Conservation (phyloP, 768 basidiomycete species). For the Lactifluus volemus region DNA sequence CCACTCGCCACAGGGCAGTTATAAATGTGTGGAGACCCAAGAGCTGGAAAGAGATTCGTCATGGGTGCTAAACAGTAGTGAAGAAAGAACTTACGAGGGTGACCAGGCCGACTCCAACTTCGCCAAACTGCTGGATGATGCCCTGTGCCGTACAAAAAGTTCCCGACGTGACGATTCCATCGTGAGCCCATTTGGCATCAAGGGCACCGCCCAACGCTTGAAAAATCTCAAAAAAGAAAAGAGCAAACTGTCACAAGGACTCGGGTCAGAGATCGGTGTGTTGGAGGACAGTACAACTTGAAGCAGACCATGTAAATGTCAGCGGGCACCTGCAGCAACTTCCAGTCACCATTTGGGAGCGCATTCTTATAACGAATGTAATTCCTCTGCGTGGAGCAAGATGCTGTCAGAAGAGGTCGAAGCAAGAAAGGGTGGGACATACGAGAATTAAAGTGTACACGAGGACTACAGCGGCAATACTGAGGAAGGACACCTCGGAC, state of each 20-base stretch:
- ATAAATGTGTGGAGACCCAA: constrained; percentile 36
- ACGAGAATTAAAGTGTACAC: constrained; percentile 6
- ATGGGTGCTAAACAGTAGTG: neutral
- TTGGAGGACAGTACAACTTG: neutral
- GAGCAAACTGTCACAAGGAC: constrained; percentile 21
- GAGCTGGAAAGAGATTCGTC: neutral
- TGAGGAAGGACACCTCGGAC: constrained; percentile 26
- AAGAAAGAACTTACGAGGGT: constrained; percentile 29
- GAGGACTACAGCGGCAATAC: neutral
- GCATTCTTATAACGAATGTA: neutral
- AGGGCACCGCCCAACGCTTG: constrained; percentile 33
- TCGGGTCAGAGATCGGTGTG: constrained; percentile 3
- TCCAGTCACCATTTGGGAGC: constrained; percentile 1
- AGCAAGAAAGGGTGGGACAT: neutral
- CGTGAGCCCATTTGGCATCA: constrained; percentile 31
- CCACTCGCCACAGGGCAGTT: constrained; percentile 29
- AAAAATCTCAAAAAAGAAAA: constrained; percentile 28
- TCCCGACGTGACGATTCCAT: constrained; percentile 28
- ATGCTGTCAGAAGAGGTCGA: neutral
- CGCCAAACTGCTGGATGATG: constrained; percentile 34
- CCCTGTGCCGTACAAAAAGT: constrained; percentile 33
- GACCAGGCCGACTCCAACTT: constrained; percentile 33
- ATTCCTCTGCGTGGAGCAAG: constrained; percentile 4
- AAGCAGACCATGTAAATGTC: constrained; percentile 34
- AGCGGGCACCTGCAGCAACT: constrained; percentile 29